phyloP scores from a whole-genome alignment of 108 stramenopile genomes.

The Cyclostephanos invisitatus region DNA sequence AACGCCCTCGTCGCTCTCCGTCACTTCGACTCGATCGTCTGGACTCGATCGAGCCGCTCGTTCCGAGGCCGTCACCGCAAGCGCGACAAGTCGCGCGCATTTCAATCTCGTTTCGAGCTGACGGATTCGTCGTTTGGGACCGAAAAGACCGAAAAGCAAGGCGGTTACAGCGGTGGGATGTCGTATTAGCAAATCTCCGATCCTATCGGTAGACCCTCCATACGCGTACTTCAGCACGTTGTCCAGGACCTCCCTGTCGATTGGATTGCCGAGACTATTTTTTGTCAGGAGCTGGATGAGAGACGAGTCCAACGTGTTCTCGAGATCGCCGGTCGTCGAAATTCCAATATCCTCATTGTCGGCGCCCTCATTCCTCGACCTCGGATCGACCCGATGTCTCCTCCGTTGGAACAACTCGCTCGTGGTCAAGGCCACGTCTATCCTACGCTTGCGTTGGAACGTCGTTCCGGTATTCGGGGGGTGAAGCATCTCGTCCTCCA shows the following conservation, averaged over 20 bases:
- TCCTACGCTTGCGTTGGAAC: constrained; percentile 75
- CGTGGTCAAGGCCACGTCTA: constrained; percentile 76
- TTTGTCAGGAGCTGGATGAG: constrained; percentile 58
- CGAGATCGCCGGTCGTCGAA: constrained; percentile 22
- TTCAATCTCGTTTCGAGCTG: constrained; percentile 55
- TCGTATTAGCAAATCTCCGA: constrained; percentile 64
- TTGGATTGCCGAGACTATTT: constrained; percentile 54
- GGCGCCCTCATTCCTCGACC: constrained; percentile 12
- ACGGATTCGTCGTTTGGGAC: constrained; percentile 45
- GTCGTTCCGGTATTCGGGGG: constrained; percentile 47
- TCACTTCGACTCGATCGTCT: constrained; percentile 18
- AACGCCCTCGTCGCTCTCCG: constrained; percentile 53
- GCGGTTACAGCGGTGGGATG: constrained; percentile 67
- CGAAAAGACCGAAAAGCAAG: constrained; percentile 66
- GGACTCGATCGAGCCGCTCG: constrained; percentile 21
- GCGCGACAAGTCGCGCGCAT: constrained; percentile 70
- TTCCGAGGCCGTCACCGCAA: constrained; percentile 70
- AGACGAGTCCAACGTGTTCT: constrained; percentile 55
- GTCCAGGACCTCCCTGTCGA: constrained; percentile 67
- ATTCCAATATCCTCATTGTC: neutral
- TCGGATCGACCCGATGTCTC: constrained; percentile 53
- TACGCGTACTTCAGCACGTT: constrained; percentile 57
- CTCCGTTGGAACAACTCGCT: constrained; percentile 78
- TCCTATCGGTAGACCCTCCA: constrained; percentile 42
- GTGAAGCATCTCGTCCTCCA: constrained; percentile 73